Evolutionary conservation across 2,329 filamentous ascomycete genomes (phyloP), one percentile per base, ranked within the genome.

Genomic region (Aschersonia sp.): DNA sequence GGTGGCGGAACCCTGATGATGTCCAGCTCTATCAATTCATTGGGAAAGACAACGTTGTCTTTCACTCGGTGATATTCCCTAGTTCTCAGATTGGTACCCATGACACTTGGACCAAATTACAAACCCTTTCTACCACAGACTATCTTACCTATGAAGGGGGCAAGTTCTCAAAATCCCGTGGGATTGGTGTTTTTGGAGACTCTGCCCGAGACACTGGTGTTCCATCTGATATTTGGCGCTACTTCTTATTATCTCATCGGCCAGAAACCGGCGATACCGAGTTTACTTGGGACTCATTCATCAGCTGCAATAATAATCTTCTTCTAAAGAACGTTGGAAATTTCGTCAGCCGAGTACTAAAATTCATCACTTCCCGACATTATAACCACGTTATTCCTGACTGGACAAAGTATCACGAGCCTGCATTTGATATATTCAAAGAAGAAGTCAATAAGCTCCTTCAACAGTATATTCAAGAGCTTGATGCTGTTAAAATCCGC

Each of bases 11-110:
- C 62, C 84, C 85, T 1, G 80, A 89, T 38, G 80, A 89, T 40
- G 85, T 92, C 44, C 77, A 82, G 59, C 74, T 94, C 4, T 91
- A 88, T 65, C 87, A 92, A 65, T 89, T 92, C 71, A 84, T 92
- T 76, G 87, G 87, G 65, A 94, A 92, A 53, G 54, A 59, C 51
- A 55, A 54, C 30, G 53, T 84, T 9, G 78, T 78, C 2, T 92
- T 91, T 72, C 86, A 92, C 67, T 84, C 82, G 30, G 83, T 92
- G 55, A 85, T 89, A 59, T 92, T 89, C 70, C 86, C 86, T 1
- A 83, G 75, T 35, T 84, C 78, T 43, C 84, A 91, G 61, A 70
- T 92, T 5, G 86, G 86, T 44, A 87, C 85, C 0, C 29, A 71
- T 73, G 83, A 89, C 53, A 78, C 80, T 51, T 92, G 86, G 86